These are phyloP conservation scores for Penicillium pulvis DNA, from an alignment of 495 filamentous ascomycete genomes.

Conservation along the genomic window DNA sequence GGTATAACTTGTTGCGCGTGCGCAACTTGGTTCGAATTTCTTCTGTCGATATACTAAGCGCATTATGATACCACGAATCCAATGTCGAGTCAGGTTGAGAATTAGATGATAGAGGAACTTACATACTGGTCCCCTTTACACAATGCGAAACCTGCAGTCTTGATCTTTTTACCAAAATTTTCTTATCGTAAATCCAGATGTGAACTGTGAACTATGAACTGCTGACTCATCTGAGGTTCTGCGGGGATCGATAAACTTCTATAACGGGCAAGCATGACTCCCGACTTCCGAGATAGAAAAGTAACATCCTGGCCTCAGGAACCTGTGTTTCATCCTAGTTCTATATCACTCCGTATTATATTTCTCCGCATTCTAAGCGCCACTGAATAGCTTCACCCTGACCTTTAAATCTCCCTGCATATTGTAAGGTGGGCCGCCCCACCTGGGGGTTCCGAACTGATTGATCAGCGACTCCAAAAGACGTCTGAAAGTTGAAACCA, in stretches of 20 bases:
- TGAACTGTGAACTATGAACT: not conserved
- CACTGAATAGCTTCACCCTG: not conserved
- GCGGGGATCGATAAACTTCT: slow-evolving; percentile 41
- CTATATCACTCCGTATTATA: not conserved
- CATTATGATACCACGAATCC: slow-evolving; percentile 45
- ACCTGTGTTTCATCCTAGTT: not conserved
- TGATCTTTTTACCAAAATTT: not conserved
- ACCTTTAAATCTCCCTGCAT: not conserved
- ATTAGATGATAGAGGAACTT: slow-evolving; percentile 25
- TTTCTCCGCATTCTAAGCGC: not conserved
- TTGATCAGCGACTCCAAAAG: slow-evolving; percentile 22
- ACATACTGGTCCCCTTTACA: slow-evolving; percentile 7
- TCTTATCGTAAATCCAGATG: no score
- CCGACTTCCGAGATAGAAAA: not conserved
- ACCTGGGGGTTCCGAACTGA: slow-evolving; percentile 21
- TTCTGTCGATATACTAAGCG: slow-evolving; percentile 28
- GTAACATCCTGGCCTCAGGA: not conserved
- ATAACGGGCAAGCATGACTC: slow-evolving; percentile 11
- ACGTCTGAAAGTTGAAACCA: not conserved
- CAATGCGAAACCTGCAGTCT: slow-evolving; percentile 18
- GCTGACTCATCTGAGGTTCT: slow-evolving; percentile 40
- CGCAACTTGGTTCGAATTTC: slow-evolving; percentile 5
- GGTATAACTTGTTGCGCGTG: not conserved
- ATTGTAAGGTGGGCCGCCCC: slow-evolving; percentile 17
- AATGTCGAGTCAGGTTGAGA: slow-evolving; percentile 27